Percentiles rank a stretch among this genome's conserved stretches.
phyloP scores from a whole-genome alignment of 331 rosid species.

The Arachis monticola region DNA sequence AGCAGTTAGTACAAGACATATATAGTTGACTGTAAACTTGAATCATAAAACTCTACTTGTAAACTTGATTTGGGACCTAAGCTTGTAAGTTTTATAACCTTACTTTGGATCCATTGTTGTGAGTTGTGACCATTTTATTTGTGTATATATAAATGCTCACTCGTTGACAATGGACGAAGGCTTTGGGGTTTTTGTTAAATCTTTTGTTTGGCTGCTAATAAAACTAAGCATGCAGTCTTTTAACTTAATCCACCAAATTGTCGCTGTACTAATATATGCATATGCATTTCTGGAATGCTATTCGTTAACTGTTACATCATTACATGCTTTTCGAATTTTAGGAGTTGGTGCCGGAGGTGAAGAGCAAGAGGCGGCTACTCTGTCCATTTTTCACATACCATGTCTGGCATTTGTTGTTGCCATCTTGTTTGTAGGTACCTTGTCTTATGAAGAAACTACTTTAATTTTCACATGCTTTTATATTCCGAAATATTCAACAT shows the following conservation, averaged over 20 bases:
- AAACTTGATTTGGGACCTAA: too few species aligned
- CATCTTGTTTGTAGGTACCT: slow-evolving; percentile 90
- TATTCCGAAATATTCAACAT: slow-evolving; percentile 28
- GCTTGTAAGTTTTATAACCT: too few species aligned
- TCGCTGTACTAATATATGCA: slow-evolving; percentile 5
- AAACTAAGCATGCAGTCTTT: neutral
- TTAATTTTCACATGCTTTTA: slow-evolving; percentile 28
- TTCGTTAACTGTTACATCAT: neutral
- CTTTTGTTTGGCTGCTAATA: slow-evolving; percentile 22
- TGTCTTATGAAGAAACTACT: slow-evolving; percentile 51
- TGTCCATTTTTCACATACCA: slow-evolving; percentile 73
- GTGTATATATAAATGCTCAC: neutral
- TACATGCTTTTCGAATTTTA: slow-evolving; percentile 33
- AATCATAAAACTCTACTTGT: too few species aligned
- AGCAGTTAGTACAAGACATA: too few species aligned
- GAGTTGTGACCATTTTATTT: neutral
- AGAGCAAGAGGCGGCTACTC: slow-evolving; percentile 69
- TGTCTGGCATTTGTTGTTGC: slow-evolving; percentile 67
- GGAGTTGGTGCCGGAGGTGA: slow-evolving; percentile 95
- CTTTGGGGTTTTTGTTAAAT: neutral
- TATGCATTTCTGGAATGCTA: neutral
- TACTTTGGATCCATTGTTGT: neutral
- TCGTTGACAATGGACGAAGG: neutral
- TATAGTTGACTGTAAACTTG: too few species aligned
- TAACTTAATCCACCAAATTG: neutral